Percentiles rank a stretch among this genome's conserved stretches.
These are phyloP conservation scores for Nymphaea colorata DNA, from an alignment of 164 flowering plant species.

Conservation along the genomic window DNA sequence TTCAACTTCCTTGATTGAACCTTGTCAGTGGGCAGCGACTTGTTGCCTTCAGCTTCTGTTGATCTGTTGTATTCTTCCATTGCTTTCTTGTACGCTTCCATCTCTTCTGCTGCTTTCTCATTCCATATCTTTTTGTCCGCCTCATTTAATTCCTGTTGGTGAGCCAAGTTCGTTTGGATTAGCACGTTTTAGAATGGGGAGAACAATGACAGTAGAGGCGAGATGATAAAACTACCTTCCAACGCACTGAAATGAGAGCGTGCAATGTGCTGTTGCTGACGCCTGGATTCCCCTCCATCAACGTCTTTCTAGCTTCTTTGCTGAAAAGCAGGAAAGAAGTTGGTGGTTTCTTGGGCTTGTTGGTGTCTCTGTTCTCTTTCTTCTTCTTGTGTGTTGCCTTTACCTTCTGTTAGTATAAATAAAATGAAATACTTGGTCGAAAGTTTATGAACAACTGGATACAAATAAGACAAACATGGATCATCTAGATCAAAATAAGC, in stretches of 20 bases:
- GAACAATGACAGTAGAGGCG: background rate
- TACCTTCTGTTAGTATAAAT: slow-evolving; percentile 31
- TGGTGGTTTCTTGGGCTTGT: slow-evolving; percentile 91
- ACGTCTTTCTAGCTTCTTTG: slow-evolving; percentile 60
- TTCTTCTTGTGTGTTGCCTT: slow-evolving; percentile 59
- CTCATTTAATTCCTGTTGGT: slow-evolving; percentile 44
- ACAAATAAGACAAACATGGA: no score
- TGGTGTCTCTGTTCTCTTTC: slow-evolving; percentile 44
- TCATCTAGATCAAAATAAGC: no score
- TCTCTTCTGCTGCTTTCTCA: slow-evolving; percentile 50
- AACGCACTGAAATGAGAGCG: slow-evolving; percentile 73
- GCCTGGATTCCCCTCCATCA: slow-evolving; percentile 50
- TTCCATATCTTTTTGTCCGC: slow-evolving; percentile 65
- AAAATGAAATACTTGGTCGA: background rate
- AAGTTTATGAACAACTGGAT: no score
- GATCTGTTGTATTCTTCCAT: slow-evolving; percentile 66
- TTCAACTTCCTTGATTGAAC: background rate
- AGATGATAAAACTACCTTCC: slow-evolving; percentile 46
- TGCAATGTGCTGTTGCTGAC: slow-evolving; percentile 45
- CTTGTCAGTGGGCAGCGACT: background rate
- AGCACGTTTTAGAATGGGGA: no score
- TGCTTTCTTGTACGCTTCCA: slow-evolving; percentile 80
- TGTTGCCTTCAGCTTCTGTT: slow-evolving; percentile 4
- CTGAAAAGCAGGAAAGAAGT: slow-evolving; percentile 79
- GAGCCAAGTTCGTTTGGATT: background rate